These are phyloP conservation scores for Hygrophorus russula DNA, from an alignment of 768 basidiomycete genomes.

Conservation along the genomic window DNA sequence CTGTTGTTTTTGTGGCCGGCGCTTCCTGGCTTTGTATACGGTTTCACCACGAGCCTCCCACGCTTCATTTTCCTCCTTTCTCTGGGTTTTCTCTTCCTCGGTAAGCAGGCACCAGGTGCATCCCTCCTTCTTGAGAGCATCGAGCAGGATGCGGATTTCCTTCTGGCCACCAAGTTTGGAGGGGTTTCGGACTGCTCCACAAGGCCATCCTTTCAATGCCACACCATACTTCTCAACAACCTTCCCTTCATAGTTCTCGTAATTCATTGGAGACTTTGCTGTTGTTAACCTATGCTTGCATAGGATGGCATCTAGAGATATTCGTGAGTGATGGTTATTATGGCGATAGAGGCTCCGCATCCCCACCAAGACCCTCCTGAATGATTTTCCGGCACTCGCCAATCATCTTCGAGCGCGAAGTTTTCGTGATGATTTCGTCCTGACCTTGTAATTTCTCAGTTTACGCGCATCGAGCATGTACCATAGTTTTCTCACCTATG, in stretches of 20 bases:
- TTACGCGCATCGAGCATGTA: neutral
- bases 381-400: neutral
- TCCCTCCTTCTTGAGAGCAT: neutral
- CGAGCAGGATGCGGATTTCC: neutral
- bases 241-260: slow-evolving; percentile 1
- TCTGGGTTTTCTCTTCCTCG: neutral
- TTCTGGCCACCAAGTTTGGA: neutral
- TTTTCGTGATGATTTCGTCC: neutral
- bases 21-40: neutral
- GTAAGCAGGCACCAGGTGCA: neutral
- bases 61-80: neutral
- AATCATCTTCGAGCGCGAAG: neutral
- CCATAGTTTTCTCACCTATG: neutral
- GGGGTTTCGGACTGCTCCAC: neutral
- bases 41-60: neutral
- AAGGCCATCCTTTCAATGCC: neutral
- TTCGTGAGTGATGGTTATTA: neutral
- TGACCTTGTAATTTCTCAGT: neutral
- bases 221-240: neutral
- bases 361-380: neutral
- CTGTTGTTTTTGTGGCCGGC: neutral
- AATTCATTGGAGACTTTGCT: neutral
- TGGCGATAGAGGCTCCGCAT: neutral
- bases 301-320: neutral
- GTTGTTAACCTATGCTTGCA: neutral